phyloP scores from a whole-genome alignment of 2,329 filamentous ascomycete species.

The Xylaria digitata region DNA sequence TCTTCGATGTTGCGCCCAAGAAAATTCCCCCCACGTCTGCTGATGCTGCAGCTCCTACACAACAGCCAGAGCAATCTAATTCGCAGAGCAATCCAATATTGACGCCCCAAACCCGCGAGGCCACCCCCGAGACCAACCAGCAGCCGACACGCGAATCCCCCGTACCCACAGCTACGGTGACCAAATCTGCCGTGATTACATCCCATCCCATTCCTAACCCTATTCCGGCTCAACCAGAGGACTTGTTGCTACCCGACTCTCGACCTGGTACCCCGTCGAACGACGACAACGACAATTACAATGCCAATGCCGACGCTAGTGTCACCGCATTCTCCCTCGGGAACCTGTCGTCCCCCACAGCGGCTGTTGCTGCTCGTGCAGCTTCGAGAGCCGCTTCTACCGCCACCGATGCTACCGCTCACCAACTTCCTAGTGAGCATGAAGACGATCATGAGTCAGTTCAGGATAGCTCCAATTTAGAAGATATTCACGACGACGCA shows the following conservation, averaged over 20 bases:
- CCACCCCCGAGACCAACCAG: conserved; percentile 24
- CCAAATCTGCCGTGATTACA: conserved; percentile 18
- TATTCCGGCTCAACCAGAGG: conserved; percentile 13
- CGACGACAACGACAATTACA: conserved; percentile 24
- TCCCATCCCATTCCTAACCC: neutral
- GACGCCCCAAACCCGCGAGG: conserved; percentile 18
- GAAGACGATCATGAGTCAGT: conserved; percentile 38
- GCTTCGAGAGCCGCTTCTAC: conserved; percentile 62
- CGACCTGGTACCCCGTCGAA: conserved; percentile 20
- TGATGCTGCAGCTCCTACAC: conserved; percentile 7
- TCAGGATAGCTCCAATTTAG: conserved; percentile 46
- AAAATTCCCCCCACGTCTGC: conserved; percentile 36
- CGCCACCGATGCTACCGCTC: conserved; percentile 50
- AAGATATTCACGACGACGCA: conserved; percentile 51
- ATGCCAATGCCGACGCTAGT: conserved; percentile 38
- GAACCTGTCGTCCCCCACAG: conserved; percentile 66
- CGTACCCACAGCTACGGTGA: conserved; percentile 21
- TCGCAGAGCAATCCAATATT: conserved; percentile 16
- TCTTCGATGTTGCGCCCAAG: conserved; percentile 63
- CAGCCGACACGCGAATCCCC: conserved; percentile 28
- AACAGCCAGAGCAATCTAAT: conserved; percentile 23
- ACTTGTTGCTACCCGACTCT: conserved; percentile 19
- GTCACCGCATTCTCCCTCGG: conserved; percentile 64
- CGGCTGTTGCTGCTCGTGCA: conserved; percentile 63
- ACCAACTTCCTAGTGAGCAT: conserved; percentile 36